Conservation (phyloP, 2,329 filamentous ascomycete species). For the Monosporascus sp. region DNA sequence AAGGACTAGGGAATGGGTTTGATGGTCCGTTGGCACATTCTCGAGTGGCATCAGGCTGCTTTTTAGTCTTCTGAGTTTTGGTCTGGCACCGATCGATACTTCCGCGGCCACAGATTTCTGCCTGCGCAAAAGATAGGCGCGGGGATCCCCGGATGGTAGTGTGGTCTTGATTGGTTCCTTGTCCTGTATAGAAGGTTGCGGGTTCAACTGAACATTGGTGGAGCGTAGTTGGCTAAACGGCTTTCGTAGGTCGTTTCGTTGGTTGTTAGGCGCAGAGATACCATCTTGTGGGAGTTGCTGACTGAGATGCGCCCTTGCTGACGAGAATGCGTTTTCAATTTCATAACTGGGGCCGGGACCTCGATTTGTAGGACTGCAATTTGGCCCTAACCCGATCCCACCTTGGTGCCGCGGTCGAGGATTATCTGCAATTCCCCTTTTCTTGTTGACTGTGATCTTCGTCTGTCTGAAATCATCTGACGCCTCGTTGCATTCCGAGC, state of each 20-base stretch:
- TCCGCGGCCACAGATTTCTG: constrained; percentile 24
- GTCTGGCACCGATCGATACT: constrained; percentile 2
- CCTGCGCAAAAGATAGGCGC: constrained; percentile 27
- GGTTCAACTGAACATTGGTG: constrained; percentile 1
- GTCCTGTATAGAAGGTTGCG: constrained; percentile 3
- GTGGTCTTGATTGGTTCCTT: constrained; percentile 23
- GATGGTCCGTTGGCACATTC: constrained; percentile 13
- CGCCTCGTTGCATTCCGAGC: not conserved
- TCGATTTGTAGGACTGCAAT: not conserved
- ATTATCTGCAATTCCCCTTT: constrained; percentile 4
- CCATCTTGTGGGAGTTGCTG: constrained; percentile 11
- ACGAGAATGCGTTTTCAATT: constrained; percentile 8
- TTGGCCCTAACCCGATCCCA: not conserved
- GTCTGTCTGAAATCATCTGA: constrained; percentile 18
- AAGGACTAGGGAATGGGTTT: constrained; percentile 13
- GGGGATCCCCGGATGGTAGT: constrained; percentile 21
- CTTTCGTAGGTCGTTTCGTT: not conserved
- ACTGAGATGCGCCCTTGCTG: constrained; percentile 8
- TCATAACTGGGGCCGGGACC: not conserved
- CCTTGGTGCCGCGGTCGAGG: not conserved
- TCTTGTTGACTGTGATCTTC: constrained; percentile 18
- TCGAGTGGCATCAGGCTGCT: constrained; percentile 26
- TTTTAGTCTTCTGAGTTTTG: constrained; percentile 21
- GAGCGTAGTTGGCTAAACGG: constrained; percentile 6
- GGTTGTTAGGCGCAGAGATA: not conserved